Evolutionary conservation across 140 eudicot species (phyloP).

Genomic region (Oenanthe javanica): DNA sequence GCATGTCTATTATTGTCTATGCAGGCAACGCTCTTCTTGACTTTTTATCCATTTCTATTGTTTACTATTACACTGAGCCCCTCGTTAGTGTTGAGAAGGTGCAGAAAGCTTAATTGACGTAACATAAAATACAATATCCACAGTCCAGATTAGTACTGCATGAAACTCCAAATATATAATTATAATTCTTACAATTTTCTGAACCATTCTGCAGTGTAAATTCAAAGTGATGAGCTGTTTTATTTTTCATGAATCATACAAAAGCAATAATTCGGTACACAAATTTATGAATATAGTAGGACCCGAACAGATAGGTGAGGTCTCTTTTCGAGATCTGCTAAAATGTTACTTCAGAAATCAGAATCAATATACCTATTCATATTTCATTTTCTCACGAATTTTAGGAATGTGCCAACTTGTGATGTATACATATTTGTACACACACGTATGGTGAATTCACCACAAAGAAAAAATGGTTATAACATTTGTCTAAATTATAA

Average conservation of each 20-base stretch:
- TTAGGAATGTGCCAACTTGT: neutral
- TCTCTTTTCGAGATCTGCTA: constrained; percentile 5
- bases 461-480: neutral
- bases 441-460: neutral
- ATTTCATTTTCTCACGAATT: neutral
- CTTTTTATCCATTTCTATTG: neutral
- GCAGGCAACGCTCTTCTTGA: neutral
- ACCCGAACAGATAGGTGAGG: neutral
- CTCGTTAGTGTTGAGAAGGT: neutral
- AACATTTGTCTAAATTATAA: no score
- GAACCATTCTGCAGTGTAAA: neutral
- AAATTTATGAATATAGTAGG: neutral
- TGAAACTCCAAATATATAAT: neutral
- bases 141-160: neutral
- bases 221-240: neutral
- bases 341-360: neutral
- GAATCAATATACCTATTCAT: neutral
- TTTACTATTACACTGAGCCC: neutral
- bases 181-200: neutral
- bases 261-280: neutral
- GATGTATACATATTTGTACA: neutral
- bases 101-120: neutral
- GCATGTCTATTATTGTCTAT: neutral
- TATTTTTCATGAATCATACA: neutral
- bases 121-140: neutral